Percentiles rank a stretch among this genome's conserved stretches.
phyloP scores from a whole-genome alignment of 768 basidiomycete species.

The Agaricus subrufescens region DNA sequence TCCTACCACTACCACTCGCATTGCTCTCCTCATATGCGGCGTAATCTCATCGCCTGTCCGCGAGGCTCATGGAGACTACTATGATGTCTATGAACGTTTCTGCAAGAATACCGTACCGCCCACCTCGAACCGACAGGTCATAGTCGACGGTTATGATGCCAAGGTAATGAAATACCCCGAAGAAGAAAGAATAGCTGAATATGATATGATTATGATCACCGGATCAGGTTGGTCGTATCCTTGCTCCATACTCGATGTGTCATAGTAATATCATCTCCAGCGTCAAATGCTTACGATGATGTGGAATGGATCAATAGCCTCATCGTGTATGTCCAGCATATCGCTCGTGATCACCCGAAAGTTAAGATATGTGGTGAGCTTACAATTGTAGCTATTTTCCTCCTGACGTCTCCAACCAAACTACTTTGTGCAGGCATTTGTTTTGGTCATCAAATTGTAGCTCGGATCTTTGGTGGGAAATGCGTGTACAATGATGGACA shows the following conservation, averaged over 20 bases:
- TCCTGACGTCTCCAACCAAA: neutral
- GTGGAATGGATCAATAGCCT: conserved; percentile 74
- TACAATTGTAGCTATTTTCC: neutral
- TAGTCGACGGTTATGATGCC: conserved; percentile 64
- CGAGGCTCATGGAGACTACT: conserved; percentile 52
- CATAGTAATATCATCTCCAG: conserved; percentile 29
- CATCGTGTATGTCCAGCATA: conserved; percentile 47
- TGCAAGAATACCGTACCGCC: conserved; percentile 28
- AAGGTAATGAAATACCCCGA: conserved; percentile 56
- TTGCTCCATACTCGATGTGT: neutral
- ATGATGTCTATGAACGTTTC: conserved; percentile 42
- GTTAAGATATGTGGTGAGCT: conserved; percentile 68
- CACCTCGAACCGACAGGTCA: conserved; percentile 25
- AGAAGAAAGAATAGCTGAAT: conserved; percentile 43
- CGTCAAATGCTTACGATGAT: conserved; percentile 70
- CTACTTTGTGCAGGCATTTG: conserved; percentile 61
- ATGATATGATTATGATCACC: conserved; percentile 72
- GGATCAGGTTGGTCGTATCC: conserved; percentile 63
- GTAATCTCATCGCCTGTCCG: conserved; percentile 41
- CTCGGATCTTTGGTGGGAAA: conserved; percentile 68
- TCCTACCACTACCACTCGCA: conserved; percentile 9
- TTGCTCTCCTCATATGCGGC: conserved; percentile 66
- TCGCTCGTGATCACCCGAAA: conserved; percentile 46
- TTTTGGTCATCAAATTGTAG: conserved; percentile 79
- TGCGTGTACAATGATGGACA: conserved; percentile 60